Conservation (phyloP, 257 asterid species). For the Pogostemon cablin region DNA sequence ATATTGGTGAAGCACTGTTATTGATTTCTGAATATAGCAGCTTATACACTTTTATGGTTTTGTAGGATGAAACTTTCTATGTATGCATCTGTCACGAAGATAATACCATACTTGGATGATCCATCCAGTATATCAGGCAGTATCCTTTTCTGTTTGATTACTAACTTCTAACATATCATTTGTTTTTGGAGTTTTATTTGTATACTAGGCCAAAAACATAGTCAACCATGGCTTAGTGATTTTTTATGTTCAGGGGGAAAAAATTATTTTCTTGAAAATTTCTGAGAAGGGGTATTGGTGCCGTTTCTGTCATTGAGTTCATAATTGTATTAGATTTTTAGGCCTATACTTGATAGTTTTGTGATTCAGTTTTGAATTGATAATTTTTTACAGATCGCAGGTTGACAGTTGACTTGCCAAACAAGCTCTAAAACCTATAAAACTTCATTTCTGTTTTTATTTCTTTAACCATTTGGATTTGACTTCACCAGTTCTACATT, state of each 20-base stretch:
- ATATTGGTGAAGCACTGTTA: background rate
- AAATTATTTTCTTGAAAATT: too few species aligned
- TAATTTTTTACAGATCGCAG: background rate
- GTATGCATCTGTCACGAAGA: slow-evolving; percentile 83
- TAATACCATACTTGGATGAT: slow-evolving; percentile 69
- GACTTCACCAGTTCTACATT: slow-evolving; percentile 22
- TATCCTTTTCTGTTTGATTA: slow-evolving; percentile 58
- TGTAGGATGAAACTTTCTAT: slow-evolving; percentile 83
- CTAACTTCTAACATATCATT: slow-evolving; percentile 9
- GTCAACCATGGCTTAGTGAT: background rate
- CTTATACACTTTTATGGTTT: slow-evolving; percentile 33
- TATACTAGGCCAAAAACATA: background rate
- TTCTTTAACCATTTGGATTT: slow-evolving; percentile 4
- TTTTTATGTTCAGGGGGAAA: too few species aligned
- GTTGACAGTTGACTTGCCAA: background rate
- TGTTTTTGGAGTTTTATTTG: background rate
- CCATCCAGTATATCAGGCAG: slow-evolving; percentile 75
- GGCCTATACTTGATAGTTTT: background rate
- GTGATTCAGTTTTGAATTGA: background rate
- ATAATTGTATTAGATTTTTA: background rate
- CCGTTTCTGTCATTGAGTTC: background rate
- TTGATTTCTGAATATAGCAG: slow-evolving; percentile 5
- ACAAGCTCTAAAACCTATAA: background rate
- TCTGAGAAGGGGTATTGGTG: too few species aligned
- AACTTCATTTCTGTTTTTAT: background rate